These are phyloP conservation scores for Madurella mycetomatis DNA, from an alignment of 2,329 filamentous ascomycete species.

Conservation along the genomic window DNA sequence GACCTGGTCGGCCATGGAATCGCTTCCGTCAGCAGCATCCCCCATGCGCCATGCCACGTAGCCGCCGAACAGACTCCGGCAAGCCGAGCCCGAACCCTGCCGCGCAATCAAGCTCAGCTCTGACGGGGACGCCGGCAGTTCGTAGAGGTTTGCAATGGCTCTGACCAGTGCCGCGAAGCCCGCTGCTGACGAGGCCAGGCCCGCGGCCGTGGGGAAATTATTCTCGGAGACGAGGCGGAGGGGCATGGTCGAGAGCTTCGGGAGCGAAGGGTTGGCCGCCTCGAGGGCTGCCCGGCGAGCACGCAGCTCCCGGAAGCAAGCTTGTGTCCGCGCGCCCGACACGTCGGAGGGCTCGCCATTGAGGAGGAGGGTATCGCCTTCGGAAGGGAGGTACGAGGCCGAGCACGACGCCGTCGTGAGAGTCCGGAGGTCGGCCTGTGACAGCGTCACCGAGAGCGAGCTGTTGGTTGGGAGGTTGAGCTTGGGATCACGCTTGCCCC, in stretches of 20 bases:
- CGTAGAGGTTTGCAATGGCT: constrained; percentile 87
- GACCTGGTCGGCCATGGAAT: constrained; percentile 84
- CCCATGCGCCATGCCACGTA: constrained; percentile 95
- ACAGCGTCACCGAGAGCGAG: constrained; percentile 93
- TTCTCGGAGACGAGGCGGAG: constrained; percentile 91
- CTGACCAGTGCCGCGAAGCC: constrained; percentile 70
- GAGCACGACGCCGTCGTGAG: constrained; percentile 95
- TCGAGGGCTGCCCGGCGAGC: constrained; percentile 73
- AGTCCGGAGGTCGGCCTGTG: constrained; percentile 87
- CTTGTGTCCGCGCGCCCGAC: constrained; percentile 83
- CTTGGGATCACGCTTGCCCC: constrained; percentile 92
- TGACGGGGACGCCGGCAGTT: constrained; percentile 72
- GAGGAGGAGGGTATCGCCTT: constrained; percentile 69
- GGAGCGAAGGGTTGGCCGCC: constrained; percentile 64
- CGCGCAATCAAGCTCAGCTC: constrained; percentile 86
- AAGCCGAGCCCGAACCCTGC: constrained; percentile 92
- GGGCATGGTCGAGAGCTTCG: constrained; percentile 71
- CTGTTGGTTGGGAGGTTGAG: constrained; percentile 98
- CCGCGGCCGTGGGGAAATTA: constrained; percentile 98
- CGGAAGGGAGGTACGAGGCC: constrained; percentile 53
- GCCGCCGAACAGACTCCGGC: constrained; percentile 86
- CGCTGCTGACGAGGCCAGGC: constrained; percentile 69
- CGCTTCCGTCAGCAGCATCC: constrained; percentile 67
- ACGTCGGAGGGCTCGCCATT: constrained; percentile 83
- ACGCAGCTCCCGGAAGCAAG: constrained; percentile 85